A percentile compares a stretch with the other conserved stretches of the same genome.
Conservation (phyloP, 805 yeast genomes). For the Jamesozyma jinghongensis region DNA sequence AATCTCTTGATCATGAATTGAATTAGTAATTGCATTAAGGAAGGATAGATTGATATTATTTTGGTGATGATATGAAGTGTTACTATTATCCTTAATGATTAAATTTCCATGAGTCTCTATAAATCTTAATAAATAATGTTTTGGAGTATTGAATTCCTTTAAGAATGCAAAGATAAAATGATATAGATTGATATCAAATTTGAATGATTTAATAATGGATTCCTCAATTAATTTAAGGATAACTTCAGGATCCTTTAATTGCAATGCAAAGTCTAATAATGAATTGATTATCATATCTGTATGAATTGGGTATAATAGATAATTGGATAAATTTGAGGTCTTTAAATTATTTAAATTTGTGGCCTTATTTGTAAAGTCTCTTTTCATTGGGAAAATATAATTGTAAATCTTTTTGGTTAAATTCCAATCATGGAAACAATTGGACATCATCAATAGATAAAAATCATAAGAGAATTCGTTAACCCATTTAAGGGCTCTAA, state of each 20-base stretch:
- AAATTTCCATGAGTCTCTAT: slow-evolving; percentile 30
- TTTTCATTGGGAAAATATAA: slow-evolving; percentile 32
- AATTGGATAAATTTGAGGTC: slow-evolving; percentile 11
- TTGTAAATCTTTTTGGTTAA: slow-evolving; percentile 30
- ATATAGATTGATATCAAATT: slow-evolving; percentile 28
- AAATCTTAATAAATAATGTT: slow-evolving; percentile 28
- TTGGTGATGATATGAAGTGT: not conserved
- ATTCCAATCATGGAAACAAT: slow-evolving; percentile 29
- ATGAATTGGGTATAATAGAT: slow-evolving; percentile 20
- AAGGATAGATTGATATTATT: slow-evolving; percentile 11
- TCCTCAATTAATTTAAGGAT: slow-evolving; percentile 34
- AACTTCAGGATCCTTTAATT: slow-evolving; percentile 24
- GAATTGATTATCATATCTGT: slow-evolving; percentile 19
- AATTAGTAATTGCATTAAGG: slow-evolving; percentile 20
- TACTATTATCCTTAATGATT: not conserved
- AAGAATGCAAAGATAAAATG: slow-evolving; percentile 29
- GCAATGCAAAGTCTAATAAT: slow-evolving; percentile 22
- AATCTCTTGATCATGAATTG: slow-evolving; percentile 18
- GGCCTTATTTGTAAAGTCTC: slow-evolving; percentile 4
- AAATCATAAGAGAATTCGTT: slow-evolving; percentile 35
- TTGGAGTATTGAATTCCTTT: slow-evolving; percentile 23
- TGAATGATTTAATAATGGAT: slow-evolving; percentile 30
- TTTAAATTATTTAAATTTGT: not conserved
- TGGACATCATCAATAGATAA: slow-evolving; percentile 29
- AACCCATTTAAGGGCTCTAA: slow-evolving; percentile 33